phyloP scores from a whole-genome alignment of 768 basidiomycete genomes.

The Filobasidium floriforme region DNA sequence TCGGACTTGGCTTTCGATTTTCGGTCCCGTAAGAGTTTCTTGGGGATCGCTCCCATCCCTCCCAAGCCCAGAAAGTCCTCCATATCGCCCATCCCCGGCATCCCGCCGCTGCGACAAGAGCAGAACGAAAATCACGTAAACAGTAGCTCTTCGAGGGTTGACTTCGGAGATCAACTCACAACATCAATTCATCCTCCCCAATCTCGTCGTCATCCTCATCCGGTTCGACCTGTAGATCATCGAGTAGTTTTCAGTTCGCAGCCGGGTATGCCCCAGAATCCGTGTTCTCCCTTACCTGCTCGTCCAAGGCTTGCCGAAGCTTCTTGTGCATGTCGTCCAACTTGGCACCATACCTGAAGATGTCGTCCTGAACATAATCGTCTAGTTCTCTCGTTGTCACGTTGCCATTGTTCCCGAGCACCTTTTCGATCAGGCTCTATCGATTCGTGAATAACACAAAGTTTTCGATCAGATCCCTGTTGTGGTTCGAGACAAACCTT shows the following conservation, averaged over 20 bases:
- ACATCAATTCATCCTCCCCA: conserved; percentile 59
- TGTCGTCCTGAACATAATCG: conserved; percentile 78
- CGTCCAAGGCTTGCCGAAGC: conserved; percentile 71
- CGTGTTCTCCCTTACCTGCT: conserved; percentile 54
- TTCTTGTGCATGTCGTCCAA: conserved; percentile 77
- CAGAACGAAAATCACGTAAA: neutral
- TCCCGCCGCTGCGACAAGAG: conserved; percentile 64
- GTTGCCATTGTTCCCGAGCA: conserved; percentile 49
- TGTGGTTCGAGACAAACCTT: neutral
- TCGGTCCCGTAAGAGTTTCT: conserved; percentile 51
- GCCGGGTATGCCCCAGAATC: conserved; percentile 19
- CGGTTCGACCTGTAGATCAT: conserved; percentile 47
- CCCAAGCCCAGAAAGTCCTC: conserved; percentile 89
- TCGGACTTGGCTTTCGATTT: conserved; percentile 6
- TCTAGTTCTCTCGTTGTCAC: conserved; percentile 72
- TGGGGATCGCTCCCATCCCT: conserved; percentile 52
- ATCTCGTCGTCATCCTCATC: conserved; percentile 30
- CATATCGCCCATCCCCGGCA: conserved; percentile 68
- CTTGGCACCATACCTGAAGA: conserved; percentile 70
- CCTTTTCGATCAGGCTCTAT: conserved; percentile 2
- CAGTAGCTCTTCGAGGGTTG: neutral
- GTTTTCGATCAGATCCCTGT: neutral
- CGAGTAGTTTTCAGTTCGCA: conserved; percentile 33
- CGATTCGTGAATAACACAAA: neutral
- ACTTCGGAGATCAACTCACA: conserved; percentile 48